Conservation (phyloP, 495 filamentous ascomycete genomes). For the Parachaetomium inaequale region DNA sequence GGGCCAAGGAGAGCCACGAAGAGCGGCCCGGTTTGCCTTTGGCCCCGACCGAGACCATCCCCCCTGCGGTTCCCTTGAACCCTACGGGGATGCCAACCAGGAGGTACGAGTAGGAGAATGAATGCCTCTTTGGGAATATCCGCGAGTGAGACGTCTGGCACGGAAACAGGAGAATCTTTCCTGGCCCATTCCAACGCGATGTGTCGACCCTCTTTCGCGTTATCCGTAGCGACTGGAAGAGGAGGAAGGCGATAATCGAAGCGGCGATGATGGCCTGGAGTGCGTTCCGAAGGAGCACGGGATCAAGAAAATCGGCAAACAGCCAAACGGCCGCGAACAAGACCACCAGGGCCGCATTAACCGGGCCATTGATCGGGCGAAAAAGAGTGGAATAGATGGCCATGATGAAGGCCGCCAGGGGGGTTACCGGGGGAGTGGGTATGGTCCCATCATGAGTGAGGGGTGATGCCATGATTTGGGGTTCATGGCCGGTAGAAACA, state of each 20-base stretch:
- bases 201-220: background rate
- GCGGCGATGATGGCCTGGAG: background rate
- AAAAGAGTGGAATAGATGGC: constrained; percentile 17
- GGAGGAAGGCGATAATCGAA: constrained; percentile 9
- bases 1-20: constrained; percentile 30
- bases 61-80: constrained; percentile 51
- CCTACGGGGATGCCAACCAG: constrained; percentile 63
- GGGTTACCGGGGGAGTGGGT: background rate
- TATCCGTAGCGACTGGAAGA: background rate
- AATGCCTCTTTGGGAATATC: constrained; percentile 59
- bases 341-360: constrained; percentile 19
- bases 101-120: constrained; percentile 64
- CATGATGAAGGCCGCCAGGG: constrained; percentile 3
- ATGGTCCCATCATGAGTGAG: background rate
- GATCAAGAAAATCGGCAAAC: background rate
- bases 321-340: constrained; percentile 10
- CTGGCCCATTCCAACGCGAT: constrained; percentile 24
- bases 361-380: background rate
- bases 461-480: background rate
- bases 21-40: constrained; percentile 22
- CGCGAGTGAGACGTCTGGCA: constrained; percentile 59
- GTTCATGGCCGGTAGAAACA: background rate
- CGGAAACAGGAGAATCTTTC: constrained; percentile 49
- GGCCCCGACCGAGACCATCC: constrained; percentile 52
- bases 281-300: background rate